Evolutionary conservation across 2,329 filamentous ascomycete species (phyloP), one percentile per base, ranked within the genome.

Genomic region (Xylaria sp.): DNA sequence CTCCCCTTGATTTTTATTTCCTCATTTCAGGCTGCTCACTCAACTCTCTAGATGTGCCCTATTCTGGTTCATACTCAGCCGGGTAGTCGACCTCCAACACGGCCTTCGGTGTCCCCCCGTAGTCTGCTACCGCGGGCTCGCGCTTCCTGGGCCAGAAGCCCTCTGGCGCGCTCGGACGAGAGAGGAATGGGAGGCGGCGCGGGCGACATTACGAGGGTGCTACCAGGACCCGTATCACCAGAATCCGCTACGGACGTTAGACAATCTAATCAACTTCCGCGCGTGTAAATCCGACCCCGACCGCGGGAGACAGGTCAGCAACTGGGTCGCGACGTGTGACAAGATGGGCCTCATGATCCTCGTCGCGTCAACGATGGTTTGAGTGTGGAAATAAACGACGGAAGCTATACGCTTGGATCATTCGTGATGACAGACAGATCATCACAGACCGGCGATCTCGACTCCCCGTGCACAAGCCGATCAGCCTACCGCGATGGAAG

Each of bases 61-160:
- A n/a, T 70, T 69, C n/a, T 76, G 73, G 73, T 75, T 76, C 48
- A 58, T 74, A 17, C 34, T 69, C 2, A 75, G 74, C 42, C 73
- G 74, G 27, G 70, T 75, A 3, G 68, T 75, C 32, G 68, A 74
- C 62, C 51, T 76, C 0, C 67, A 67, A 8, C 71, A 69, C 50
- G 74, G 70, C 17, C 48, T 67, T 17, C 58, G 55, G 17, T 75
- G 72, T 36, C 57, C 69, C n/a, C 72, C 68, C 14, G 45, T 76
- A 9, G 59, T 63, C 12, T 69, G 69, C n/a, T 75, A 65, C 51
- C 73, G 71, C 21, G 62, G 67, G 1, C 64, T 75, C 3, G 65
- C 73, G n/a, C 70, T 75, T 7, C 73, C 73, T 11, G 64, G 55
- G 1, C 73, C 74, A 2, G 72, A 63, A 2, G 51, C 61, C 0